Base-by-base conservation (phyloP, 306 rosid species). In the Cucumis melo region DNA sequence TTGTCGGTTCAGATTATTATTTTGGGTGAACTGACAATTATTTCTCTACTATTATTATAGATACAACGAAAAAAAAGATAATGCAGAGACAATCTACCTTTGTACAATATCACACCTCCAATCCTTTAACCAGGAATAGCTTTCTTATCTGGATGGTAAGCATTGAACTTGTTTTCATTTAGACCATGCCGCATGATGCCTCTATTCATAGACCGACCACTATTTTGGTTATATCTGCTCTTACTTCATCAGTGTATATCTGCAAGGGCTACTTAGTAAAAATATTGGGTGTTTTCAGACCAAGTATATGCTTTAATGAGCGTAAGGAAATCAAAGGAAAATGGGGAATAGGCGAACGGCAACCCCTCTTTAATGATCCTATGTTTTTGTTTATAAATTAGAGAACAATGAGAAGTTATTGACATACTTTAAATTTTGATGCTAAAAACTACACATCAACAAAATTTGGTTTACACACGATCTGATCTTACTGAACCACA, bases 11-110 rank as follows among this genome's bases (percentile, higher is more conserved):
- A 4, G 75, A 44, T 50, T 66, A 10, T 24, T 15, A 44, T 3
- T 34, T 71, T 42, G 41, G 54, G 23, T 57, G 83, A 54, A 80
- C 53, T 87, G 50, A 82, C 64, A 14, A 53, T 54, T 78, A 51
- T 34, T 78, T 51, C 42, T 66, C 44, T 78, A 3, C 16, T 14
- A 24, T 44, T 44, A 21, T 68, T 29, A 78, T 88, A 94, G 99
- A 87, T 76, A 78, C 86, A 73, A 87, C 98, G 19, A 87, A 86
- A 77, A 87, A 89, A 84, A 44, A 83, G 86, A 90, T 87, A 42
- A 79, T 90, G 92, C 86, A 80, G 81, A 90, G 99, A 84, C 99
- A 94, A 77, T 89, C 97, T 74, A 82, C 90, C 79, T 90, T 94
- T 84, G 96, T 89, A 79, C 88, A 92, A 76, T 44, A 83, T 65